Conservation (phyloP, 148 eudicot species). For the Fagopyrum esculentum region DNA sequence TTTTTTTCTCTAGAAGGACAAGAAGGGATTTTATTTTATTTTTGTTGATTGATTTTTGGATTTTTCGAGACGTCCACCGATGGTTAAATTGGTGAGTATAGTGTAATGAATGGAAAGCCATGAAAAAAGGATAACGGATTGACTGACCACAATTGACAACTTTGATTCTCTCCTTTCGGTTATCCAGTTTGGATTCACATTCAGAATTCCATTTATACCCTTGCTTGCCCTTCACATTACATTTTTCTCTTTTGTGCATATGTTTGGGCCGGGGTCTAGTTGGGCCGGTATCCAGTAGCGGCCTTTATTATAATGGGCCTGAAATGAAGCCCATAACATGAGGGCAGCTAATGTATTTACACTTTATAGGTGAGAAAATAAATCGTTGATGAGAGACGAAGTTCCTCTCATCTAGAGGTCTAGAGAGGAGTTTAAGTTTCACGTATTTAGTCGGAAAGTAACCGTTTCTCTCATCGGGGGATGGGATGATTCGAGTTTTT, state of each 20-base stretch:
- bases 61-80: too few species aligned
- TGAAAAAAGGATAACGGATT: neutral
- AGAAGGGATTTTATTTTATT: too few species aligned
- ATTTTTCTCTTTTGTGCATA: neutral
- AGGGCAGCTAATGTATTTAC: neutral
- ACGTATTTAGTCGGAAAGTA: too few species aligned
- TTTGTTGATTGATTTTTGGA: too few species aligned
- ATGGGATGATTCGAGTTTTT: too few species aligned
- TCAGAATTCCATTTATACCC: neutral
- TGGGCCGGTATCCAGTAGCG: neutral
- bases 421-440: too few species aligned
- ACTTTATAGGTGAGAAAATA: too few species aligned
- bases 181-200: neutral
- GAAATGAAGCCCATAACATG: neutral
- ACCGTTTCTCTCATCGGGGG: too few species aligned
- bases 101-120: neutral
- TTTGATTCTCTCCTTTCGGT: neutral
- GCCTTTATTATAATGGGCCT: neutral
- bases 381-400: too few species aligned
- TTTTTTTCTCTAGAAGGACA: too few species aligned
- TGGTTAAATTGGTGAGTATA: too few species aligned
- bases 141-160: neutral
- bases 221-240: neutral
- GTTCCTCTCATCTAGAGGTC: too few species aligned
- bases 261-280: neutral